Conservation (phyloP, 2,329 filamentous ascomycete species). For the Ascochyta fabae region DNA sequence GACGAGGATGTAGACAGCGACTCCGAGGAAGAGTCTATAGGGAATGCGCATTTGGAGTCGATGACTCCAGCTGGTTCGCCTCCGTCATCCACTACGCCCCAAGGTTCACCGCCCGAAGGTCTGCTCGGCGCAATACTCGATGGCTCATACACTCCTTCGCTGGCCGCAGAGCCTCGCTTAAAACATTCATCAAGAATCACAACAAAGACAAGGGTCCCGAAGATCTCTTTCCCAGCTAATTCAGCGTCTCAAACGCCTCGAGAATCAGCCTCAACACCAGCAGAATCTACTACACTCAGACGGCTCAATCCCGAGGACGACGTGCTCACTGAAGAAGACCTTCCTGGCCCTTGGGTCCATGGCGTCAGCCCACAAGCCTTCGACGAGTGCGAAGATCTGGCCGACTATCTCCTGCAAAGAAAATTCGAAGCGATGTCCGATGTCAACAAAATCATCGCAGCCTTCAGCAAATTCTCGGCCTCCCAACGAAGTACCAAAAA, state of each 20-base stretch:
- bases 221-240: conserved; percentile 27
- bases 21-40: conserved; percentile 21
- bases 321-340: conserved; percentile 43
- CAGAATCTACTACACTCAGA: conserved; percentile 28
- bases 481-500: conserved; percentile 57
- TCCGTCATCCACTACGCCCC: conserved; percentile 19
- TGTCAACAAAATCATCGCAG: conserved; percentile 50
- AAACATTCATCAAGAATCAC: conserved; percentile 16
- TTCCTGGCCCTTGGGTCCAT: conserved; percentile 47
- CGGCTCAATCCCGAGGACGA: conserved; percentile 44
- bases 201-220: conserved; percentile 24
- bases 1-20: conserved; percentile 28
- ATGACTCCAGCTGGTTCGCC: conserved; percentile 23
- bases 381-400: conserved; percentile 48
- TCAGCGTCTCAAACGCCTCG: conserved; percentile 38
- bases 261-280: conserved; percentile 34
- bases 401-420: conserved; percentile 51
- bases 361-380: conserved; percentile 34
- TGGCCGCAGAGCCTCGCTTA: conserved; percentile 13
- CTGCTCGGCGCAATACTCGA: conserved; percentile 21
- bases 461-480: conserved; percentile 52
- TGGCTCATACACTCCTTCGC: conserved; percentile 13
- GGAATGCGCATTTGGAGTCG: conserved; percentile 18
- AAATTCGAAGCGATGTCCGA: conserved; percentile 53
- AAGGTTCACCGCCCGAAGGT: conserved; percentile 29